Evolutionary conservation across 768 basidiomycete genomes (phyloP).

Genomic region (Auricularia sp.): DNA sequence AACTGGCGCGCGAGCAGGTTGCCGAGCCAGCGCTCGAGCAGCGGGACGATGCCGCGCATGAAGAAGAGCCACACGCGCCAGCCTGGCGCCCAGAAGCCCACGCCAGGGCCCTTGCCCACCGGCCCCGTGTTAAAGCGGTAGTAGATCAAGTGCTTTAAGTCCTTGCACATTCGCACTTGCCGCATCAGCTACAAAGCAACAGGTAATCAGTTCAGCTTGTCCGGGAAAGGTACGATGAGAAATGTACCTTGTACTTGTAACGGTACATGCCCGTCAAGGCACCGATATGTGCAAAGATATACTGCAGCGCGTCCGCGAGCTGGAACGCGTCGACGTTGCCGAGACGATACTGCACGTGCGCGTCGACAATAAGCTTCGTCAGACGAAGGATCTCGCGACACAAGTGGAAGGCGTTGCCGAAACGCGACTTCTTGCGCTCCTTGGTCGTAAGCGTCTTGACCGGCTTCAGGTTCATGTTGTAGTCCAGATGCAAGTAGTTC

Average conservation of each 20-base stretch:
- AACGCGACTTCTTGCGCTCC: conserved; percentile 98
- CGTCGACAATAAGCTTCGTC: conserved; percentile 97
- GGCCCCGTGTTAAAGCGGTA: conserved; percentile 99
- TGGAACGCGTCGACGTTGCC: conserved; percentile 99
- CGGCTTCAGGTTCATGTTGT: conserved; percentile 98
- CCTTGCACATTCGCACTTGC: conserved; percentile 99
- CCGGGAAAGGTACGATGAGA: conserved; percentile 10
- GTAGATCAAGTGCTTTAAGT: conserved; percentile 95
- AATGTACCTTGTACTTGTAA: conserved; percentile 89
- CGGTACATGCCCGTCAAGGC: conserved; percentile 99
- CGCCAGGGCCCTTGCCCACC: conserved; percentile 97
- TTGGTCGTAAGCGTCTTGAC: conserved; percentile 97
- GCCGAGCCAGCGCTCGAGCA: conserved; percentile 95
- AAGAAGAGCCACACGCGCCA: conserved; percentile 99
- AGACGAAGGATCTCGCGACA: conserved; percentile 96
- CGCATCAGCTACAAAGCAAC: conserved; percentile 66
- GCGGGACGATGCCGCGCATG: conserved; percentile 96
- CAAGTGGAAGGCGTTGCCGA: conserved; percentile 97
- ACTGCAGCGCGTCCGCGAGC: conserved; percentile 95
- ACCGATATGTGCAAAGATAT: conserved; percentile 95
- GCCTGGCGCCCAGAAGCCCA: conserved; percentile 99
- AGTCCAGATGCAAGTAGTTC: conserved; percentile 92
- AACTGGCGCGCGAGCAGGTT: conserved; percentile 97
- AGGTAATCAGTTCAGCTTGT: not conserved
- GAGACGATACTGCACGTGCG: conserved; percentile 95